A percentile compares a stretch with the other conserved stretches of the same genome.
Conservation (phyloP, 345 rosid genomes). For the Geranium brycei region DNA sequence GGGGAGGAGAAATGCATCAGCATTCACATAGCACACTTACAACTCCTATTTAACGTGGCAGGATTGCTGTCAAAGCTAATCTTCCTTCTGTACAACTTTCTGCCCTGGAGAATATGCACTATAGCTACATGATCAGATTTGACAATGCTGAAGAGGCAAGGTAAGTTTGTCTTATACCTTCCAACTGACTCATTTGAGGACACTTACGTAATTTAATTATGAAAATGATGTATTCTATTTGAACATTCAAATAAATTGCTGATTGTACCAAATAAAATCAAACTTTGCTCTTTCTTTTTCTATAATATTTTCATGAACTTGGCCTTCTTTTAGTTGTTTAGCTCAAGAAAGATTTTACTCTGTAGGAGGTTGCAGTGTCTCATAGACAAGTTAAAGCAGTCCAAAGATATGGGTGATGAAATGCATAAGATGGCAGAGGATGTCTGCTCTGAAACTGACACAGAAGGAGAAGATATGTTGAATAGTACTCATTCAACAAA, state of each 20-base stretch:
- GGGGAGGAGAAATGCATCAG: neutral
- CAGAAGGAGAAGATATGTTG: constrained; percentile 48
- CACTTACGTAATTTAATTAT: neutral
- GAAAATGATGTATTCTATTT: too few relatives aligned
- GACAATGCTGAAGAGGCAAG: constrained; percentile 69
- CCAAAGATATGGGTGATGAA: constrained; percentile 26
- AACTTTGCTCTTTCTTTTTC: neutral
- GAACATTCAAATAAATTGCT: neutral
- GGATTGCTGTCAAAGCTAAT: constrained; percentile 67
- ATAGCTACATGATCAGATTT: constrained; percentile 91
- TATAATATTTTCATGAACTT: neutral
- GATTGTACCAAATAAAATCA: neutral
- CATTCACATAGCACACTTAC: neutral
- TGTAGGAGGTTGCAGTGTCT: constrained; percentile 57
- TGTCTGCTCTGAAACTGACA: constrained; percentile 79
- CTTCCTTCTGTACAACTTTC: constrained; percentile 56
- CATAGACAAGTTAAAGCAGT: constrained; percentile 48
- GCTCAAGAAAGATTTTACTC: neutral
- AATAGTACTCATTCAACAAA: constrained; percentile 29
- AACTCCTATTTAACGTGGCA: constrained; percentile 18
- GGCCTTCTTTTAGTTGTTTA: neutral
- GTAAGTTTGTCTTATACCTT: constrained; percentile 22
- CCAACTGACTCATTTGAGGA: constrained; percentile 5
- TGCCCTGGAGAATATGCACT: constrained; percentile 89
- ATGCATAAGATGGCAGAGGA: constrained; percentile 23